These are phyloP conservation scores for Aureobasidium mangrovei DNA, from an alignment of 2,329 filamentous ascomycete species.

Conservation along the genomic window DNA sequence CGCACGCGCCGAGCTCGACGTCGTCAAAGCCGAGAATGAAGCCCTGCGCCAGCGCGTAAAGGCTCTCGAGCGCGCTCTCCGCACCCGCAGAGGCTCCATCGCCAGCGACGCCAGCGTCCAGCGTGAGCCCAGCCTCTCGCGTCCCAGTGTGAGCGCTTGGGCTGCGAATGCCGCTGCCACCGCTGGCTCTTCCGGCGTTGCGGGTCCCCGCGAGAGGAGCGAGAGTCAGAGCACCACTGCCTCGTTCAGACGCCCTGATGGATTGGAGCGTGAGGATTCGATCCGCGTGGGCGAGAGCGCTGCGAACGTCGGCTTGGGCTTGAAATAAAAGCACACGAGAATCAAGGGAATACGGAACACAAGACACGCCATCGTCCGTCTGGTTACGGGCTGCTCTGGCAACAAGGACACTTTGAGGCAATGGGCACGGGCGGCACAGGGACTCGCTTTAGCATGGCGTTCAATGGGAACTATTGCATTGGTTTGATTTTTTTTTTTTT, in stretches of 20 bases:
- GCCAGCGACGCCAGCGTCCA: neutral
- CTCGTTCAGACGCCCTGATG: conserved; percentile 16
- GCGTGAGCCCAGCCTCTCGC: neutral
- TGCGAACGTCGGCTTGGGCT: conserved; percentile 19
- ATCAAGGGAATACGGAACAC: no score
- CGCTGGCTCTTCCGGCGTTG: conserved; percentile 22
- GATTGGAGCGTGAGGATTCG: conserved; percentile 23
- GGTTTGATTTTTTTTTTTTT: no score
- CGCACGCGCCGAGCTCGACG: conserved; percentile 39
- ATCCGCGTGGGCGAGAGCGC: conserved; percentile 30
- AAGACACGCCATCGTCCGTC: neutral
- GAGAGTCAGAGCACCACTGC: conserved; percentile 32
- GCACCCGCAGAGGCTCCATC: conserved; percentile 21
- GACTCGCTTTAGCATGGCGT: no score
- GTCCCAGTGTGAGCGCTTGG: conserved; percentile 20
- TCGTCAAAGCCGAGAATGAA: conserved; percentile 43
- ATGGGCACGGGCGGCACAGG: no score
- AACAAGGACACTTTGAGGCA: no score
- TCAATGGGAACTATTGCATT: no score
- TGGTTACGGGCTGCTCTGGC: no score
- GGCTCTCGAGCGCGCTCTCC: conserved; percentile 37
- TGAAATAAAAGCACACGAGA: neutral
- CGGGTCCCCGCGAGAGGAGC: conserved; percentile 27
- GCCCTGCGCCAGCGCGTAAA: conserved; percentile 38
- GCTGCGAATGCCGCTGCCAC: conserved; percentile 17